Percentiles rank a stretch among this genome's conserved stretches.
phyloP scores from a whole-genome alignment of 2,329 filamentous ascomycete genomes.

The Trichocomaceae sp. region DNA sequence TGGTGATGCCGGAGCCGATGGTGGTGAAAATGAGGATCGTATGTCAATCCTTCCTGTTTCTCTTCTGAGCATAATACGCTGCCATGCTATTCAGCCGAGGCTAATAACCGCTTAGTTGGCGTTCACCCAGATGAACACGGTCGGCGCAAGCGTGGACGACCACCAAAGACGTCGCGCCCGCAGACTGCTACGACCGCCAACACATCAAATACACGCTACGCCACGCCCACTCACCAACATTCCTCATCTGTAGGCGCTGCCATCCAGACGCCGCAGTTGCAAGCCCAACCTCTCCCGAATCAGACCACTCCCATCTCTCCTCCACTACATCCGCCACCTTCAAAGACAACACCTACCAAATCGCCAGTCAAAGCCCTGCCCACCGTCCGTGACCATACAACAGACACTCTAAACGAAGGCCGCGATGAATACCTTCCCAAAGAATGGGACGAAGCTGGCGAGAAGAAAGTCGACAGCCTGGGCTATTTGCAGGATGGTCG shows the following conservation, averaged over 20 bases:
- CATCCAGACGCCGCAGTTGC: slow-evolving; percentile 36
- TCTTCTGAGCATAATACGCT: slow-evolving; percentile 14
- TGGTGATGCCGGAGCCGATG: slow-evolving; percentile 50
- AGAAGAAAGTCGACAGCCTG: slow-evolving; percentile 83
- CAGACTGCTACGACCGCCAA: slow-evolving; percentile 23
- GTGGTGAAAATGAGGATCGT: slow-evolving; percentile 66
- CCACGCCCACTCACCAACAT: slow-evolving; percentile 19
- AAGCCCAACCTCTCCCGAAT: slow-evolving; percentile 31
- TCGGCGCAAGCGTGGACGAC: slow-evolving; percentile 46
- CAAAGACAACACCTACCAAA: slow-evolving; percentile 73
- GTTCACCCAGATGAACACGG: slow-evolving; percentile 33
- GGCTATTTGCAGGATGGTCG: slow-evolving; percentile 76
- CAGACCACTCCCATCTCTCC: slow-evolving; percentile 43
- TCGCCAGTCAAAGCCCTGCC: slow-evolving; percentile 84
- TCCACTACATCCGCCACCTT: slow-evolving; percentile 56
- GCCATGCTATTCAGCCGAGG: slow-evolving; percentile 21
- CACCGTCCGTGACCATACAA: slow-evolving; percentile 94
- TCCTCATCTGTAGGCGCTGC: slow-evolving; percentile 26
- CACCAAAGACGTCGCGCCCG: slow-evolving; percentile 42
- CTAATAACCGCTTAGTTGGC: slow-evolving; percentile 8
- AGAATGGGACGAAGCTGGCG: slow-evolving; percentile 85
- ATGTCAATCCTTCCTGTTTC: slow-evolving; percentile 45
- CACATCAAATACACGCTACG: neutral
- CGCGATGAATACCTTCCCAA: slow-evolving; percentile 93
- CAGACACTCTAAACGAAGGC: slow-evolving; percentile 81